phyloP scores from a whole-genome alignment of 495 filamentous ascomycete genomes.

The Aspergillus avenaceus region DNA sequence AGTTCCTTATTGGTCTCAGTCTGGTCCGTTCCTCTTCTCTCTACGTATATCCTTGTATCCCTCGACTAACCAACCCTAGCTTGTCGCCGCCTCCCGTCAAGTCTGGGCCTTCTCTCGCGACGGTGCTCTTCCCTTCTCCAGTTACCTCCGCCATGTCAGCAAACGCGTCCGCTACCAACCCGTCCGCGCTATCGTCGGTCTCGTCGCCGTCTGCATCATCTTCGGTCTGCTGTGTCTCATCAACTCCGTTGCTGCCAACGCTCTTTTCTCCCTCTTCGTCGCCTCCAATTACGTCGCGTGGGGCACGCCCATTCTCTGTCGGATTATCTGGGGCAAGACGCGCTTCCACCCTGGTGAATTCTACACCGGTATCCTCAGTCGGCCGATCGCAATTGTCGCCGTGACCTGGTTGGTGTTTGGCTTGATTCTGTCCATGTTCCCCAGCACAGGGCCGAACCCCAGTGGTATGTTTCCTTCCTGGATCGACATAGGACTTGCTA shows the following conservation, averaged over 20 bases:
- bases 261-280: slow-evolving; percentile 57
- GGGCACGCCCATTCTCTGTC: slow-evolving; percentile 54
- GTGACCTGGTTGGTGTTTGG: slow-evolving; percentile 53
- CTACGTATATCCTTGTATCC: slow-evolving; percentile 8
- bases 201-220: slow-evolving; percentile 45
- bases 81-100: slow-evolving; percentile 51
- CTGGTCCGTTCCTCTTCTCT: slow-evolving; percentile 25
- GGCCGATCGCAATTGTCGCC: slow-evolving; percentile 48
- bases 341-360: slow-evolving; percentile 56
- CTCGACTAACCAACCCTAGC: slow-evolving; percentile 10
- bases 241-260: slow-evolving; percentile 49
- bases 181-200: slow-evolving; percentile 51
- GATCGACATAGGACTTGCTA: slow-evolving; percentile 3
- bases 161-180: slow-evolving; percentile 52
- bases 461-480: slow-evolving; percentile 26
- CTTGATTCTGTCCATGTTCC: slow-evolving; percentile 52
- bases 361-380: slow-evolving; percentile 47
- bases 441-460: slow-evolving; percentile 48
- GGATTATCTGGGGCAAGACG: slow-evolving; percentile 53
- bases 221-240: slow-evolving; percentile 55
- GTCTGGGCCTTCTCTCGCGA: slow-evolving; percentile 56
- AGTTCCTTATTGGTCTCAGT: slow-evolving; percentile 44
- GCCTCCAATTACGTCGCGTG: slow-evolving; percentile 57
- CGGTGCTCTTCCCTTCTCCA: slow-evolving; percentile 54
- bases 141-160: slow-evolving; percentile 51